Conservation (phyloP, 192 early-diverging fungal genomes). For the Pilobolus umbonatus region DNA sequence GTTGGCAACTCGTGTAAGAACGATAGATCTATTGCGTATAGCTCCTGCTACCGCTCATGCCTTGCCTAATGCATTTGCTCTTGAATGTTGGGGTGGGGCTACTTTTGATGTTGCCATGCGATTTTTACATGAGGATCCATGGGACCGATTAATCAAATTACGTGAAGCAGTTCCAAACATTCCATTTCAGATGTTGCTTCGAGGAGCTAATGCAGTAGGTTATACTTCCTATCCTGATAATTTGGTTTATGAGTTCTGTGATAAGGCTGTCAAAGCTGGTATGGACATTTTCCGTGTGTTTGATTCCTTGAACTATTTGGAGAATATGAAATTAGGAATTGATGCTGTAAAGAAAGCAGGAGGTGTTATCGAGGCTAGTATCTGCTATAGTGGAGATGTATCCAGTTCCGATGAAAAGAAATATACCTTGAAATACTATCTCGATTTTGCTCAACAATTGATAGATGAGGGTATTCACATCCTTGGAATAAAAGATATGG, state of each 20-base stretch:
- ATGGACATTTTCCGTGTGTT: slow-evolving; percentile 97
- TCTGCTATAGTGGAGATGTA: slow-evolving; percentile 93
- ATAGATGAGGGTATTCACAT: slow-evolving; percentile 90
- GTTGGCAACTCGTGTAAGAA: slow-evolving; percentile 91
- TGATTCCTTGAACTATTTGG: slow-evolving; percentile 94
- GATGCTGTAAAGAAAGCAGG: slow-evolving; percentile 89
- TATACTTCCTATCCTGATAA: slow-evolving; percentile 98
- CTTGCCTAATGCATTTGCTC: slow-evolving; percentile 77
- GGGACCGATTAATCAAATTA: slow-evolving; percentile 84
- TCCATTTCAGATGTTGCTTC: slow-evolving; percentile 97
- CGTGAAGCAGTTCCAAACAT: slow-evolving; percentile 89
- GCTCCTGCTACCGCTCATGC: slow-evolving; percentile 86
- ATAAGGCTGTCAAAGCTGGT: slow-evolving; percentile 78
- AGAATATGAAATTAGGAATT: slow-evolving; percentile 92
- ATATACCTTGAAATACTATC: slow-evolving; percentile 87
- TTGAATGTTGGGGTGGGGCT: slow-evolving; percentile 97
- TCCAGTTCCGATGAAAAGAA: slow-evolving; percentile 74
- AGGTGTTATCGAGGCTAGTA: slow-evolving; percentile 86
- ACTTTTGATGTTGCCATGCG: slow-evolving; percentile 96
- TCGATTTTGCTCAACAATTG: slow-evolving; percentile 82
- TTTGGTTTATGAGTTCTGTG: slow-evolving; percentile 95
- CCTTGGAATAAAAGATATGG: slow-evolving; percentile 95
- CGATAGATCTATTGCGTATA: slow-evolving; percentile 76
- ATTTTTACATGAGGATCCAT: slow-evolving; percentile 94
- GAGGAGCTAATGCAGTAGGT: slow-evolving; percentile 95